These are phyloP conservation scores for Dicorynia guianensis DNA, from an alignment of 306 rosid species.

Conservation along the genomic window DNA sequence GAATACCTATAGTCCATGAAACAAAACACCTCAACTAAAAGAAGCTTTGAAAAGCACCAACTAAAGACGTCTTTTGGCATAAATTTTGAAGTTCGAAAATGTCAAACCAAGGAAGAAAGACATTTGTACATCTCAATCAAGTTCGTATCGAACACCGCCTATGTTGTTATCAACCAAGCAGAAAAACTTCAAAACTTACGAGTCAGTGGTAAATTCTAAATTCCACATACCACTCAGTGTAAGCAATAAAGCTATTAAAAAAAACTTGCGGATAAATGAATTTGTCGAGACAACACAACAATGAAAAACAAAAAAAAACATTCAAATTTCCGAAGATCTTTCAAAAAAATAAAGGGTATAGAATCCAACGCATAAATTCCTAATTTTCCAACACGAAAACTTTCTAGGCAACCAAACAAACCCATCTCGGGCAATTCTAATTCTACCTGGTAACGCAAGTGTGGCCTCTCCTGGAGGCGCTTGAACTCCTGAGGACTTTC, in stretches of 20 bases:
- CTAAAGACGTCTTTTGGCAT: background rate
- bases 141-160: background rate
- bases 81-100: background rate
- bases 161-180: background rate
- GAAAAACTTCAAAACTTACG: background rate
- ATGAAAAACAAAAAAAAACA: background rate
- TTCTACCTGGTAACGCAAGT: constrained; percentile 86
- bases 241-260: background rate
- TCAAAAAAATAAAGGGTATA: background rate
- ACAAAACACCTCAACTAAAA: background rate
- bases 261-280: background rate
- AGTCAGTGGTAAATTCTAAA: background rate
- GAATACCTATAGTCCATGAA: background rate
- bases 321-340: background rate
- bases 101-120: background rate
- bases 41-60: background rate
- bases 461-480: constrained; percentile 76
- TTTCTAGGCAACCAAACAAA: constrained; percentile 21
- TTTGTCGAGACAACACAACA: background rate
- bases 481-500: constrained; percentile 68
- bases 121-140: background rate
- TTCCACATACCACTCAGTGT: background rate
- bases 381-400: background rate
- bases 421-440: background rate
- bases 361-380: no score